These are phyloP conservation scores for Aegilops bicornis DNA, from an alignment of 176 grass and related monocot species.

Conservation along the genomic window DNA sequence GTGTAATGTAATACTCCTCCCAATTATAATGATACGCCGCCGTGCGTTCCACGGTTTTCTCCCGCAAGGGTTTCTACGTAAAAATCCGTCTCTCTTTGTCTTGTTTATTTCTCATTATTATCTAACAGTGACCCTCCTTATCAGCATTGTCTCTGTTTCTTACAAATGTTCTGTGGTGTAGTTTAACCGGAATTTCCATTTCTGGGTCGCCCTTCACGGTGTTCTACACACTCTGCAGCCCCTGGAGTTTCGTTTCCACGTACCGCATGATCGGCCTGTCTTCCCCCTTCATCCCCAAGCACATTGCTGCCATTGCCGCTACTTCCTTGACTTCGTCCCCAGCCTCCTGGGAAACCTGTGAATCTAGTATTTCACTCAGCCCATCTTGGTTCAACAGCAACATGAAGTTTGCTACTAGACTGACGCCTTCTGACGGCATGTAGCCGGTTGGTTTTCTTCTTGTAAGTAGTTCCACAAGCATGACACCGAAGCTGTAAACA, in stretches of 20 bases:
- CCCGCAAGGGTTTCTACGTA: no score
- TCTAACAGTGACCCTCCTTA: not conserved
- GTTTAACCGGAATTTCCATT: not conserved
- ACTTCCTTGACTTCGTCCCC: conserved; percentile 11
- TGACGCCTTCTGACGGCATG: not conserved
- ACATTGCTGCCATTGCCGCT: conserved; percentile 36
- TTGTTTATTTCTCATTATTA: no score
- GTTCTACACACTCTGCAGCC: not conserved
- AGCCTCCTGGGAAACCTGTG: conserved; percentile 9
- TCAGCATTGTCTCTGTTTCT: not conserved
- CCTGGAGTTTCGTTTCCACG: conserved; percentile 42
- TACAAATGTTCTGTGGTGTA: not conserved
- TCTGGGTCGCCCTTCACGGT: not conserved
- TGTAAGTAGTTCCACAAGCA: conserved; percentile 64
- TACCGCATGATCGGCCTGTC: conserved; percentile 26
- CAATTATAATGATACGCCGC: no score
- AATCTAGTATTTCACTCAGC: conserved; percentile 26
- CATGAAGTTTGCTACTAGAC: conserved; percentile 28
- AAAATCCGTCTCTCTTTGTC: no score
- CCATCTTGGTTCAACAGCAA: not conserved
- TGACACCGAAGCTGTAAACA: conserved; percentile 59
- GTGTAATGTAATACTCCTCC: no score
- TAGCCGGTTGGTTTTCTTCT: conserved; percentile 24
- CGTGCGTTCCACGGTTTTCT: no score
- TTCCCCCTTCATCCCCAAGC: conserved; percentile 38